Base-by-base conservation (phyloP, 2,329 filamentous ascomycete genomes). In the Hirsutella thompsonii region DNA sequence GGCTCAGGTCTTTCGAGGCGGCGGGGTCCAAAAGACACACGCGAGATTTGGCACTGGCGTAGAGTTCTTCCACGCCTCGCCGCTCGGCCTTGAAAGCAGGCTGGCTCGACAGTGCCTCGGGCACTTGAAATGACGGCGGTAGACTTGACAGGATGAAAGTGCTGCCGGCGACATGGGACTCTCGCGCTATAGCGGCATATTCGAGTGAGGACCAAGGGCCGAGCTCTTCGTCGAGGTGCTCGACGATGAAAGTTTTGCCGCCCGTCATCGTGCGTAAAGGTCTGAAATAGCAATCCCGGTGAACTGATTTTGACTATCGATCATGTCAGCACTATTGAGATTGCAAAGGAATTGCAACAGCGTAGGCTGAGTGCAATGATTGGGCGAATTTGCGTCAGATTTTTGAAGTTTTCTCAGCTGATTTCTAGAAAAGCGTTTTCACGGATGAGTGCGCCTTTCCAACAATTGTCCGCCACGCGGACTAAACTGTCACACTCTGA, bases 151-250 rank as follows among this genome's bases (percentile, higher is more conserved):
- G 75, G 49, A 86, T 76, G 60, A 96, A 94, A 39, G 69, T 70
- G 42, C 79, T 76, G 28, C 75, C 74, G 3, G 76, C 65, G 20
- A 72, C 71, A 47, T 77, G 67, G 40, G 83, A 87, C 68, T 98
- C 92, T 45, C 74, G 69, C 39, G 87, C 87, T 58, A 98, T 95
- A 55, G 83, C 76, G 42, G 78, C 68, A 66, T 98, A 98, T 67
- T 98, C 92, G 40, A 96, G 76, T 48, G 86, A 79, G 20, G 92
- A 96, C 92, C 92, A 98, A 33, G 79, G 76, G 28, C 93, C 92
- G 23, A 98, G 74, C 63, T 98, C 92, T 33, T 85, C 81, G 66
- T 98, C 92, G 49, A 98, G 79, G 63, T 98, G 90, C 69, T 96
- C 90, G 52, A 96, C 89, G 54, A 96, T 84, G 64, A 92, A 95